Base-by-base conservation (phyloP, 768 basidiomycete genomes). In the Podaxis sp. region DNA sequence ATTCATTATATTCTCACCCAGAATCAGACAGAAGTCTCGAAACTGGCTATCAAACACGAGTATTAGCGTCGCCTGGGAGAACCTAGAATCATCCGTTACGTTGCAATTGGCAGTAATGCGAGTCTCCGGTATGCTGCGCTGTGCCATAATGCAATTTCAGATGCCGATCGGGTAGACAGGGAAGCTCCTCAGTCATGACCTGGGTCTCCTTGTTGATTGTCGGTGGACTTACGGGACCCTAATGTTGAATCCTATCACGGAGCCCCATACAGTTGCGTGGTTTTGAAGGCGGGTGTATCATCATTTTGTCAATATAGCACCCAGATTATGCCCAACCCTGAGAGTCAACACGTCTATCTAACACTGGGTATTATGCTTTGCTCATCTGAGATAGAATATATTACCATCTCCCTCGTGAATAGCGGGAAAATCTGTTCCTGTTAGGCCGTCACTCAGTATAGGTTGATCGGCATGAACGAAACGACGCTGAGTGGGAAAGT, bases 221-320 rank as follows among this genome's bases (percentile, higher is more conserved):
- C 59, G 52, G 59, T 55, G 54, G 54, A 56, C 54, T 56, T 36
- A 36, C 46, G 44, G 22, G 51, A 52, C 61, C 61, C 38, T 42
- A 11, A 13, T 7, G 6, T 26, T 19, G 48, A 55, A 55, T 62
- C 61, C 61, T 62, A 62, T 56, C 61, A 62, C 61, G 61, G 61
- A 62, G 40, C n/a, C 17, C 8, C 61, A 19, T 24, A 36, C 42
- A 19, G 15, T 30, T 55, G 28, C 40, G 19, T 7, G 19, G 38
- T 36, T 28, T 48, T 49, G 30, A 22, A 17, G 15, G 38, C 7
- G 33, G 53, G 19, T 46, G 11, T 46, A 15, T 53, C 53, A 48
- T 49, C 61, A 62, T 7, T 55, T 33, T 55, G 42, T 54, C 49
- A 44, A 55, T 55, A n/a, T 26, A 17, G 22, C 17, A 28, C 22